Evolutionary conservation across 768 basidiomycete species (phyloP), one percentile per base, ranked within the genome.

Genomic region (Neoboletus subvelutipes): DNA sequence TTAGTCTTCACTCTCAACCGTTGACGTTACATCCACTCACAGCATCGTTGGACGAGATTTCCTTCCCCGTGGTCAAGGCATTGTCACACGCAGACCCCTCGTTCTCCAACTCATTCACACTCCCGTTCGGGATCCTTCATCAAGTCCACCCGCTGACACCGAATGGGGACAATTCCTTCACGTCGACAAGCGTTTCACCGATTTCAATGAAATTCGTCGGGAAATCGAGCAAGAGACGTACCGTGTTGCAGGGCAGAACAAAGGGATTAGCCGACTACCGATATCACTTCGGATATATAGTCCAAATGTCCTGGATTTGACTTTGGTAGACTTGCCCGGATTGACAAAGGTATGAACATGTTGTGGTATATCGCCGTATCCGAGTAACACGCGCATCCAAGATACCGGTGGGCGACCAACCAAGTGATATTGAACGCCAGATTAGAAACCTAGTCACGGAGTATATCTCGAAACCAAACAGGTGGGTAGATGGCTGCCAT

Each of bases 131-230:
- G 76, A 78, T 52, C 64, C 73, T 40, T 62, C 74, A 56, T 65
- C 78, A 20, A 81, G 81, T 50, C 72, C 77, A 52, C 73, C 78
- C 17, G 57, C 72, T 26, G 80, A 82, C 62, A 80, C 84, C 1
- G 96, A 98, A 81, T 98, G 95, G 87, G 96, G 85, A 45, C 97
- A 98, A 73, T 99, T 99, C 74, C 82, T 98, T 29, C 97, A 99
- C 71, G 80, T 96, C 54, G 95, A 98, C 81, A 92, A 92, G 71
- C 84, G 91, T 40, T 98, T 94, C 75, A 94, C 93, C n/a, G 96
- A 98, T 69, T 98, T 95, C 67, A 78, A 82, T 45, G 96, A 98
- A 66, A 90, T 98, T 61, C 82, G 96, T 40, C 90, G 88, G 62
- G 97, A 99, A 77, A 99, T 99, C 57, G 97, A 99, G 73, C 88